phyloP scores from a whole-genome alignment of 306 rosid species.

The Cucumis cinereus region DNA sequence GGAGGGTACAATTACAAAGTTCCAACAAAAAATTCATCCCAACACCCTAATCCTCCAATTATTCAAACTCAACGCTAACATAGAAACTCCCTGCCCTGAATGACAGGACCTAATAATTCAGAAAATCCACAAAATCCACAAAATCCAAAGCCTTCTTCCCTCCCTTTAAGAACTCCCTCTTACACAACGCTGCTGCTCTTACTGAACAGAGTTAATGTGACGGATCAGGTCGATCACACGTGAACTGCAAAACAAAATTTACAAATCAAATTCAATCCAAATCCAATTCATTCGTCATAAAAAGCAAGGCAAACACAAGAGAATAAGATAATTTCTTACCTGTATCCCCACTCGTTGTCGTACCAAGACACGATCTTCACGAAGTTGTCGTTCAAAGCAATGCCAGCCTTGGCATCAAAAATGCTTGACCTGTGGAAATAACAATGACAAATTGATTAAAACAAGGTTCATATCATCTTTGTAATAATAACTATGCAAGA shows the following conservation, averaged over 20 bases:
- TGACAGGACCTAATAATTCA: neutral
- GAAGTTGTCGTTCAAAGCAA: constrained; percentile 53
- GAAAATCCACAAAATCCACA: neutral
- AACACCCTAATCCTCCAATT: neutral
- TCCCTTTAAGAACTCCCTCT: neutral
- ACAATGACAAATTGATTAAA: neutral
- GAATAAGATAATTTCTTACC: neutral
- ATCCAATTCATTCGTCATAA: neutral
- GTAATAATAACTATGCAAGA: neutral
- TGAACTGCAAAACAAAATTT: constrained; percentile 33
- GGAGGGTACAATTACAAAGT: neutral
- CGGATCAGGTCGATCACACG: constrained; percentile 86
- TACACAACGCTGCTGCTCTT: neutral
- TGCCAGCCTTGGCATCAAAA: constrained; percentile 53
- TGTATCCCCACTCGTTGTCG: constrained; percentile 59
- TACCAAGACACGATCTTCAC: constrained; percentile 62
- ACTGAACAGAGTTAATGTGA: constrained; percentile 40
- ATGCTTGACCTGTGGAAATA: constrained; percentile 66
- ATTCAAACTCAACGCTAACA: neutral
- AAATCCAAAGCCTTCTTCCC: neutral
- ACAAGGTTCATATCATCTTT: neutral
- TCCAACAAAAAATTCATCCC: neutral
- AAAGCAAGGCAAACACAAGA: neutral
- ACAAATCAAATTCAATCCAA: neutral
- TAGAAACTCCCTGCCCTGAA: neutral